These are phyloP conservation scores for Alternaria incomplexa DNA, from an alignment of 2,329 filamentous ascomycete genomes.

Conservation along the genomic window DNA sequence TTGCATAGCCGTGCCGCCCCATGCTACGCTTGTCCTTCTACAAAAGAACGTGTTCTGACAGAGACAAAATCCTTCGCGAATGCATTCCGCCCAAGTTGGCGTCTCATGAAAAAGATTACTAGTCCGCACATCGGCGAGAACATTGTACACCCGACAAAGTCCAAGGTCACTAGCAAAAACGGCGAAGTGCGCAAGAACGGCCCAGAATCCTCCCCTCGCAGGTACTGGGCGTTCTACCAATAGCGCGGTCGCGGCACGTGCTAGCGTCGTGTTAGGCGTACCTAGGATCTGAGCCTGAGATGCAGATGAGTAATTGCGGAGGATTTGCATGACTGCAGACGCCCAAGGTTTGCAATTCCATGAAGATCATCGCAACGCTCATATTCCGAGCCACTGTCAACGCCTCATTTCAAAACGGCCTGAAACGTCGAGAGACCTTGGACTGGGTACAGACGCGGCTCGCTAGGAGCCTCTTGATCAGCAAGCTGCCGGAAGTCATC, in stretches of 20 bases:
- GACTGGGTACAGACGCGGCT: neutral
- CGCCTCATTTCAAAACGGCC: neutral
- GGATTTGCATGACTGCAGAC: slow-evolving; percentile 7
- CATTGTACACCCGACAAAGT: neutral
- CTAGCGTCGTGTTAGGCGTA: slow-evolving; percentile 1
- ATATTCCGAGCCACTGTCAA: neutral
- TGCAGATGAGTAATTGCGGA: slow-evolving; percentile 6
- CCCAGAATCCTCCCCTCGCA: slow-evolving; percentile 2
- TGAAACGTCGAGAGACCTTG: neutral
- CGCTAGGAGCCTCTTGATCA: neutral
- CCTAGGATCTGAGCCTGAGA: slow-evolving; percentile 3
- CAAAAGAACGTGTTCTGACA: neutral
- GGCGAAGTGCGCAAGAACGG: neutral
- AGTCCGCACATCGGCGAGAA: neutral
- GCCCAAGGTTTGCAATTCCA: neutral
- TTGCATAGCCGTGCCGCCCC: neutral
- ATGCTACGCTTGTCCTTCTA: neutral
- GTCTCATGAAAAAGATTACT: neutral
- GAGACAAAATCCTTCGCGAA: neutral
- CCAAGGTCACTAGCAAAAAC: neutral
- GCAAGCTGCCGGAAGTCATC: neutral
- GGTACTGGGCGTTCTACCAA: slow-evolving; percentile 1
- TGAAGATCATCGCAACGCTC: neutral
- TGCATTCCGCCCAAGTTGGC: neutral
- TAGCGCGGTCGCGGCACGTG: slow-evolving; percentile 3